Conservation (phyloP, 371 early-diverging fungal genomes). For the Apophysomyces ossiformis region DNA sequence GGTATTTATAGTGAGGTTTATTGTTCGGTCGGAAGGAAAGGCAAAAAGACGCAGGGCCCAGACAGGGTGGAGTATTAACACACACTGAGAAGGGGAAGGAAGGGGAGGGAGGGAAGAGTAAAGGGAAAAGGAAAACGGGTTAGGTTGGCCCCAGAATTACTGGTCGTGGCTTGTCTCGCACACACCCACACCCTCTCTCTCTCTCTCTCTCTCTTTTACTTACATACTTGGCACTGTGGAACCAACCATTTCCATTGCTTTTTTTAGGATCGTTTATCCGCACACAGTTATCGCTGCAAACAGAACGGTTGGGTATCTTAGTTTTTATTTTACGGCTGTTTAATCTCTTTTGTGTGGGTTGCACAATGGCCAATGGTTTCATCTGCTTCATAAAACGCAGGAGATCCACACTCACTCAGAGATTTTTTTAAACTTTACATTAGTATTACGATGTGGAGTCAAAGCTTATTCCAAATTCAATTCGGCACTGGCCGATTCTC, state of each 20-base stretch:
- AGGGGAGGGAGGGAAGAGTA: neutral
- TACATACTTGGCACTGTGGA: neutral
- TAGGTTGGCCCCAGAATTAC: neutral
- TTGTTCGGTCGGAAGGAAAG: constrained; percentile 7
- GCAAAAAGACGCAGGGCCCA: constrained; percentile 2
- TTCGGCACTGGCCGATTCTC: neutral
- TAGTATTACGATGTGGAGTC: constrained; percentile 3
- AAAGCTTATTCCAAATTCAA: constrained; percentile 2
- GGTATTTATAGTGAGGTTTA: neutral
- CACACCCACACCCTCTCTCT: too few relatives aligned
- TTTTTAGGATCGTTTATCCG: neutral
- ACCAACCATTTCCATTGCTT: neutral
- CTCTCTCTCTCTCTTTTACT: neutral
- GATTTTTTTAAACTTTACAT: neutral
- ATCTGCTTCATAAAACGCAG: neutral
- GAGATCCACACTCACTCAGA: neutral
- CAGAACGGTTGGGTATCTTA: too few relatives aligned
- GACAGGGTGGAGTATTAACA: neutral
- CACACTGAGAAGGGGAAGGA: neutral
- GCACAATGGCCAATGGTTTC: constrained; percentile 4
- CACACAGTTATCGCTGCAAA: too few relatives aligned
- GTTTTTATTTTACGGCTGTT: neutral
- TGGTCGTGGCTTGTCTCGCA: neutral
- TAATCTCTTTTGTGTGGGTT: constrained; percentile 7
- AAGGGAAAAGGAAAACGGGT: neutral